Conservation (phyloP, 768 basidiomycete species). For the Leccinum boreale region DNA sequence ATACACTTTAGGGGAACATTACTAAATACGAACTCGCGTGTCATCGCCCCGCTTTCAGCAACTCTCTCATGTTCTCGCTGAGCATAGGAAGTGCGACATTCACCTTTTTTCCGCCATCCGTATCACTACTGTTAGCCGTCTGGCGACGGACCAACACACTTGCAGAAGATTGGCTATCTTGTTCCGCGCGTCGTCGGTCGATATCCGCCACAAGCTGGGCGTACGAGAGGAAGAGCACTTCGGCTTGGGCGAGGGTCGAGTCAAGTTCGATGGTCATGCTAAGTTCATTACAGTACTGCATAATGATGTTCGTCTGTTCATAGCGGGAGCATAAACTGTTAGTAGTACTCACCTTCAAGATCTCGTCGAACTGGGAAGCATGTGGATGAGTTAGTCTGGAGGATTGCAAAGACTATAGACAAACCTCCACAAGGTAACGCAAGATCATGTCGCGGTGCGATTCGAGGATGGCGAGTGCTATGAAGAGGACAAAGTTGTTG, state of each 20-base stretch:
- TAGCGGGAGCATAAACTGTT: not conserved
- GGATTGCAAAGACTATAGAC: constrained; percentile 17
- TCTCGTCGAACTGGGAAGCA: constrained; percentile 56
- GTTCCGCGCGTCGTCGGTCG: constrained; percentile 73
- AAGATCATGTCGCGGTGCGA: constrained; percentile 94
- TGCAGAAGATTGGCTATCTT: constrained; percentile 20
- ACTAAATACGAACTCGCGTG: not conserved
- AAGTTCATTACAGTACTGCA: constrained; percentile 84
- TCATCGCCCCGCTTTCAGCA: constrained; percentile 49
- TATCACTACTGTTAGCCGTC: constrained; percentile 9
- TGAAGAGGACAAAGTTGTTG: constrained; percentile 84
- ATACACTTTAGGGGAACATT: constrained; percentile 5
- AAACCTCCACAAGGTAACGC: constrained; percentile 90
- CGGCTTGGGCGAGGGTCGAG: constrained; percentile 91
- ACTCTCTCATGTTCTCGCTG: constrained; percentile 59
- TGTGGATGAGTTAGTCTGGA: constrained; percentile 1
- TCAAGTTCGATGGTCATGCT: constrained; percentile 98
- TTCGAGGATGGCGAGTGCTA: constrained; percentile 91
- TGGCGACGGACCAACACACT: constrained; percentile 35
- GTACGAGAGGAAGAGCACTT: constrained; percentile 94
- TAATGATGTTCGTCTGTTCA: constrained; percentile 22
- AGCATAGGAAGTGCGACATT: constrained; percentile 45
- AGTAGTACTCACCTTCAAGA: constrained; percentile 24
- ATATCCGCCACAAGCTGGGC: constrained; percentile 84
- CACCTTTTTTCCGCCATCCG: constrained; percentile 16